These are phyloP conservation scores for Globisporangium paroecandrum DNA, from an alignment of 352 stramenopile genomes.

Conservation along the genomic window DNA sequence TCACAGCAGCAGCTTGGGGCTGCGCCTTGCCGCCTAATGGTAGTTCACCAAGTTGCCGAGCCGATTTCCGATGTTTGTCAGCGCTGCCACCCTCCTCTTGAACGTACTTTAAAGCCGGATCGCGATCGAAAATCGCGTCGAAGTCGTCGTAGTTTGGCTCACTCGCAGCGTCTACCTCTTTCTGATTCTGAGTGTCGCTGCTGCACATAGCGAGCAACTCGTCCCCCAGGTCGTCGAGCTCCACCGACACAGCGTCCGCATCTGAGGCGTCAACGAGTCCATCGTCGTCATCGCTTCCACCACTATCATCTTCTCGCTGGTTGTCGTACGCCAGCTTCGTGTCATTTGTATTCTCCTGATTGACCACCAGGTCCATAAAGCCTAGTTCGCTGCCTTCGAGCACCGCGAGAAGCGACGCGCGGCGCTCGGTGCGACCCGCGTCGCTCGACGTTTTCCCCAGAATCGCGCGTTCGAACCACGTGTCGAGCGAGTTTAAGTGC, in stretches of 20 bases:
- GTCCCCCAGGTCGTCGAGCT: conserved; percentile 11
- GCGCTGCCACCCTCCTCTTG: neutral
- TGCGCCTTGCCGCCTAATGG: neutral
- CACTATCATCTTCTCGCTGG: neutral
- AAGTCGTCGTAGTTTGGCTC: neutral
- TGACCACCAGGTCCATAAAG: neutral
- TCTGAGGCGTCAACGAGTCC: conserved; percentile 9
- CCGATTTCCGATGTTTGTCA: neutral
- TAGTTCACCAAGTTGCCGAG: neutral
- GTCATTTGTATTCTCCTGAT: neutral
- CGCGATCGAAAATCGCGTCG: conserved; percentile 11
- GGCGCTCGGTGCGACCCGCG: neutral
- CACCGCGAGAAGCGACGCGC: conserved; percentile 2
- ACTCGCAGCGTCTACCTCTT: neutral
- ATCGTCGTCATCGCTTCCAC: neutral
- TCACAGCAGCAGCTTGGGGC: neutral
- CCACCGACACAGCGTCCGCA: conserved; percentile 3
- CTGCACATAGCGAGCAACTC: conserved; percentile 14
- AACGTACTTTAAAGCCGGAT: neutral
- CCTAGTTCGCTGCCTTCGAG: conserved; percentile 4
- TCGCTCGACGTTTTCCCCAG: conserved; percentile 17
- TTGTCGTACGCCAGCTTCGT: neutral
- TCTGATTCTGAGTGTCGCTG: neutral
- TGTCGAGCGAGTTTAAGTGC: conserved; percentile 44
- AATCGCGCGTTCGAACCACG: conserved; percentile 52